phyloP scores from a whole-genome alignment of 345 rosid genomes.

The Cochlearia excelsa region DNA sequence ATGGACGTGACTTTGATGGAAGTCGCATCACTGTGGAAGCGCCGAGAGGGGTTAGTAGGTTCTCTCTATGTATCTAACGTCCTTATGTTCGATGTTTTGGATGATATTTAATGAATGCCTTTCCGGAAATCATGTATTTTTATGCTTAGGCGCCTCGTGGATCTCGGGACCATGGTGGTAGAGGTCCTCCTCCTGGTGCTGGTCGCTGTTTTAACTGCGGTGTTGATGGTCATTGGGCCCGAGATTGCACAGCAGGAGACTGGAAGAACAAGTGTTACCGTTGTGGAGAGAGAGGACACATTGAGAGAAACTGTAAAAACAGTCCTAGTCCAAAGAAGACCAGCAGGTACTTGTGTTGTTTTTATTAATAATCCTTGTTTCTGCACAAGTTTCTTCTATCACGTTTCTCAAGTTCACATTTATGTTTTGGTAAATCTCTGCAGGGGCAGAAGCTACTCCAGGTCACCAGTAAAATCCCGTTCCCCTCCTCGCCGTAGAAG shows the following conservation, averaged over 20 bases:
- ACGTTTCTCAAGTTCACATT: no score
- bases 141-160: conserved; percentile 69
- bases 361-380: no score
- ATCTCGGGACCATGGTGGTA: conserved; percentile 56
- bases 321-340: conserved; percentile 54
- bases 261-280: conserved; percentile 97
- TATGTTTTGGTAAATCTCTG: conserved; percentile 19
- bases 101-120: no score
- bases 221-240: conserved; percentile 96
- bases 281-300: conserved; percentile 95
- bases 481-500: conserved; percentile 57
- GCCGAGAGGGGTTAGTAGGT: conserved; percentile 66
- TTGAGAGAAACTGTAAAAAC: conserved; percentile 88
- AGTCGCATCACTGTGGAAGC: conserved; percentile 89
- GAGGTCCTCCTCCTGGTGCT: conserved; percentile 84
- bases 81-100: not conserved
- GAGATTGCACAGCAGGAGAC: conserved; percentile 96
- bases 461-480: conserved; percentile 54
- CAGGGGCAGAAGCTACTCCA: conserved; percentile 57
- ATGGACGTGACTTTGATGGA: conserved; percentile 83
- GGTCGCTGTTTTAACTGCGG: conserved; percentile 98
- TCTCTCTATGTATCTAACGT: not conserved
- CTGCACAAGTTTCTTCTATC: no score
- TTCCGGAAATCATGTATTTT: not conserved
- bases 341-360: conserved; percentile 34